These are phyloP conservation scores for Physcomitrium patens DNA, from an alignment of 225 moss, liverwort and hornwort species.

Conservation along the genomic window DNA sequence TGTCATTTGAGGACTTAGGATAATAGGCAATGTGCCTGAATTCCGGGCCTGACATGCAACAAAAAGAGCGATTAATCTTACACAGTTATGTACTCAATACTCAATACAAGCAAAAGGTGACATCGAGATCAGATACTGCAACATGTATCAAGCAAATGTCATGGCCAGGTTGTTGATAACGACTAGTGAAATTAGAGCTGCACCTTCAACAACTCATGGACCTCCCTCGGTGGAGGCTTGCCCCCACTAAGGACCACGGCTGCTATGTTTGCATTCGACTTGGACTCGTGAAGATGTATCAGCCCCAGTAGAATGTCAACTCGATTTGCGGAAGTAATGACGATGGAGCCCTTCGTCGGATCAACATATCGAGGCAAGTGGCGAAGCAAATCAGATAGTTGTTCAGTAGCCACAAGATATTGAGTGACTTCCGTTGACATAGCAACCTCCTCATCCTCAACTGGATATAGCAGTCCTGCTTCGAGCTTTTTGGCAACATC, in stretches of 20 bases:
- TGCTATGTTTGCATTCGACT: conserved; percentile 73
- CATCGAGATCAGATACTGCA: conserved; percentile 12
- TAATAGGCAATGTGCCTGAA: conserved; percentile 70
- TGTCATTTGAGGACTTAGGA: conserved; percentile 72
- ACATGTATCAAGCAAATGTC: neutral
- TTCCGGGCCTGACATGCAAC: conserved; percentile 56
- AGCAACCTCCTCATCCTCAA: conserved; percentile 65
- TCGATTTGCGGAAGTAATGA: conserved; percentile 78
- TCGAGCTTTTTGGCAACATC: conserved; percentile 80
- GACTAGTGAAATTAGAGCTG: neutral
- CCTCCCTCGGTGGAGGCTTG: conserved; percentile 60
- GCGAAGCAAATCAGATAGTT: conserved; percentile 71
- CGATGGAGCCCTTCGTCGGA: conserved; percentile 78
- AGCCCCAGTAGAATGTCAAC: conserved; percentile 86
- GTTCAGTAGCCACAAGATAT: conserved; percentile 76
- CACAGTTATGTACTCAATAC: conserved; percentile 10
- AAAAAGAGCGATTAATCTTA: neutral
- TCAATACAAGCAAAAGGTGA: neutral
- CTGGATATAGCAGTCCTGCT: conserved; percentile 67
- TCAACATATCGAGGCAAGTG: conserved; percentile 70
- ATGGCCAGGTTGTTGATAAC: neutral
- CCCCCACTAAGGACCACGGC: conserved; percentile 84
- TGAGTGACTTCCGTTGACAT: conserved; percentile 90
- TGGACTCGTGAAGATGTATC: conserved; percentile 73
- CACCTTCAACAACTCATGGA: conserved; percentile 78